Conservation (phyloP, 1,284 basidiomycete genomes). For the Trametes polyzona region DNA sequence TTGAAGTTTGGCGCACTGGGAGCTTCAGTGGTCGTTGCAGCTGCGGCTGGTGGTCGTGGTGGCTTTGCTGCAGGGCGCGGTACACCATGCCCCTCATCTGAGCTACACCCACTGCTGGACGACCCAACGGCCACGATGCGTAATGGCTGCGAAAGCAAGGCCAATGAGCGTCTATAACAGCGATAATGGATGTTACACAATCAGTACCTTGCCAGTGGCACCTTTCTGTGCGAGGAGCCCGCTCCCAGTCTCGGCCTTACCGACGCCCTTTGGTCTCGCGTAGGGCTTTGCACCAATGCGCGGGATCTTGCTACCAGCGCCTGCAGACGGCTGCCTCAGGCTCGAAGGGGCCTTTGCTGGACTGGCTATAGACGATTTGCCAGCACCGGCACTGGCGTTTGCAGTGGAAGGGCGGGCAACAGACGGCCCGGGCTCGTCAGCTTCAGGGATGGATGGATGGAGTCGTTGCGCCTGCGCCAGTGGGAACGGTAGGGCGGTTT, state of each 20-base stretch:
- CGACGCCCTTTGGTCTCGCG: constrained; percentile 34
- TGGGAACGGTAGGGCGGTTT: constrained; percentile 28
- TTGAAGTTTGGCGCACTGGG: constrained; percentile 35
- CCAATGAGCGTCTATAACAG: not conserved
- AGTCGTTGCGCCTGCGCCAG: constrained; percentile 19
- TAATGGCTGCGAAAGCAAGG: constrained; percentile 12
- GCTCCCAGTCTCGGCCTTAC: constrained; percentile 9
- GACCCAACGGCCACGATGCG: constrained; percentile 24
- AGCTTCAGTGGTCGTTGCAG: not conserved
- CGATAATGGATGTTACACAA: not conserved
- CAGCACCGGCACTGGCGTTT: not conserved
- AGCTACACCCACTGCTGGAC: constrained; percentile 31
- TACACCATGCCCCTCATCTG: constrained; percentile 29
- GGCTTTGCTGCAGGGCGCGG: constrained; percentile 7
- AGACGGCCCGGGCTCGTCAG: constrained; percentile 28
- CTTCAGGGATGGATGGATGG: constrained; percentile 32
- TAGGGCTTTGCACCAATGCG: constrained; percentile 71
- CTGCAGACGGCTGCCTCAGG: constrained; percentile 54
- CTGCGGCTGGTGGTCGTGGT: constrained; percentile 19
- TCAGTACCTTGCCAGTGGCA: not conserved
- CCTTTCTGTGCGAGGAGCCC: constrained; percentile 12
- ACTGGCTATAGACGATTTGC: constrained; percentile 11
- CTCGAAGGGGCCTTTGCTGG: constrained; percentile 40
- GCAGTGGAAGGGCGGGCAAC: not conserved
- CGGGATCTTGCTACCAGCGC: constrained; percentile 66